These are phyloP conservation scores for Capsella bursapastoris DNA, from an alignment of 345 rosid species.

Conservation along the genomic window DNA sequence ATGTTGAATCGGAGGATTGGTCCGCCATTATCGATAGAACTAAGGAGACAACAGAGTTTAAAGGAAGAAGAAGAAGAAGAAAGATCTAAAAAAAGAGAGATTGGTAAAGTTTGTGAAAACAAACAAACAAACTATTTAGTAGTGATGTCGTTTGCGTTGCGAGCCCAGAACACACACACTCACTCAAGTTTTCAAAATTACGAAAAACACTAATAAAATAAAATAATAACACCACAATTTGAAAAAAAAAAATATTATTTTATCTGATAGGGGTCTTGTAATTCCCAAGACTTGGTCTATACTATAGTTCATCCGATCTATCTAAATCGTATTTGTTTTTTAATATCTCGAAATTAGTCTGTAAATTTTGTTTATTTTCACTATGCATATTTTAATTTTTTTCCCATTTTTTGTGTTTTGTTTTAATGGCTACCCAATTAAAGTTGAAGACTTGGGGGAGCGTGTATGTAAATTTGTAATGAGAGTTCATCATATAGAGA, in stretches of 20 bases:
- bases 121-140: slow-evolving; percentile 31
- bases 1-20: slow-evolving; percentile 55
- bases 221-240: neutral
- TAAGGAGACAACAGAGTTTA: neutral
- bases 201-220: neutral
- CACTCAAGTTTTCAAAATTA: slow-evolving; percentile 22
- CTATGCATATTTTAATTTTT: too few species aligned
- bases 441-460: too few species aligned
- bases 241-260: neutral
- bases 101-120: slow-evolving; percentile 40
- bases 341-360: too few species aligned
- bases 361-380: too few species aligned
- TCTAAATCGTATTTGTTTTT: too few species aligned
- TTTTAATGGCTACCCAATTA: too few species aligned
- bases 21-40: slow-evolving; percentile 51
- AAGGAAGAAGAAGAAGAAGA: slow-evolving; percentile 14
- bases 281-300: neutral
- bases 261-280: neutral
- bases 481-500: too few species aligned
- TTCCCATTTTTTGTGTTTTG: too few species aligned
- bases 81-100: slow-evolving; percentile 26
- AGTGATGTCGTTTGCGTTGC: slow-evolving; percentile 35
- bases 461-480: too few species aligned
- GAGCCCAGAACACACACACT: neutral
- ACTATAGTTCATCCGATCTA: too few species aligned